Evolutionary conservation across 805 yeast species (phyloP).

Genomic region (Saccharomyces paradoxus): DNA sequence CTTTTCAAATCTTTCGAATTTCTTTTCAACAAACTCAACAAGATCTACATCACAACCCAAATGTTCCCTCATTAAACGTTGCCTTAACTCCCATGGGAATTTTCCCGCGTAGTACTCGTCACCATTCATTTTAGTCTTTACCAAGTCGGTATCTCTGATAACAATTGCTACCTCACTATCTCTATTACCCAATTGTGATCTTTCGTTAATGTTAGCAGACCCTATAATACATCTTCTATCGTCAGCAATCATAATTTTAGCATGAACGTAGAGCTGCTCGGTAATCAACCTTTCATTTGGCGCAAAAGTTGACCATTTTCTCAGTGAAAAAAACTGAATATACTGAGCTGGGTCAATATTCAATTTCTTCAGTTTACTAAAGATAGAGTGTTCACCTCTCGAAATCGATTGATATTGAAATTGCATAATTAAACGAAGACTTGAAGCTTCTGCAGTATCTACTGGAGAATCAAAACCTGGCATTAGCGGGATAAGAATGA

Average conservation of each 20-base stretch:
- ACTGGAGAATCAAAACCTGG: constrained; percentile 95
- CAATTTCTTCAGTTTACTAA: constrained; percentile 65
- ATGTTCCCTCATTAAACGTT: constrained; percentile 94
- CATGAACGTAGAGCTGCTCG: constrained; percentile 90
- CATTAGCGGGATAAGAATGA: constrained; percentile 87
- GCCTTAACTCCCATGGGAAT: constrained; percentile 82
- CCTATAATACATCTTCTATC: constrained; percentile 92
- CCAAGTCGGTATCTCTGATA: constrained; percentile 71
- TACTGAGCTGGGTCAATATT: constrained; percentile 88
- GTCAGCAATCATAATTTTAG: constrained; percentile 85
- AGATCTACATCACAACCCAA: constrained; percentile 87
- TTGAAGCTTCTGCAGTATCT: constrained; percentile 86
- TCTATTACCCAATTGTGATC: constrained; percentile 89
- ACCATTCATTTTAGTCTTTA: constrained; percentile 69
- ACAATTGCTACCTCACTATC: constrained; percentile 93
- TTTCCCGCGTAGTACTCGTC: constrained; percentile 71
- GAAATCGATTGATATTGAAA: constrained; percentile 92
- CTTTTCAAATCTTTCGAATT: constrained; percentile 41
- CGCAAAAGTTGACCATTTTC: constrained; percentile 95
- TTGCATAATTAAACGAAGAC: constrained; percentile 93
- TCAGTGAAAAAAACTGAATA: constrained; percentile 80
- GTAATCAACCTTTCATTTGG: constrained; percentile 63
- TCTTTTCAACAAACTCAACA: constrained; percentile 70
- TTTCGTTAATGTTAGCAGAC: constrained; percentile 92
- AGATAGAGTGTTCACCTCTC: constrained; percentile 80